These are phyloP conservation scores for Spergularia marina DNA, from an alignment of 148 eudicot species.

Conservation along the genomic window DNA sequence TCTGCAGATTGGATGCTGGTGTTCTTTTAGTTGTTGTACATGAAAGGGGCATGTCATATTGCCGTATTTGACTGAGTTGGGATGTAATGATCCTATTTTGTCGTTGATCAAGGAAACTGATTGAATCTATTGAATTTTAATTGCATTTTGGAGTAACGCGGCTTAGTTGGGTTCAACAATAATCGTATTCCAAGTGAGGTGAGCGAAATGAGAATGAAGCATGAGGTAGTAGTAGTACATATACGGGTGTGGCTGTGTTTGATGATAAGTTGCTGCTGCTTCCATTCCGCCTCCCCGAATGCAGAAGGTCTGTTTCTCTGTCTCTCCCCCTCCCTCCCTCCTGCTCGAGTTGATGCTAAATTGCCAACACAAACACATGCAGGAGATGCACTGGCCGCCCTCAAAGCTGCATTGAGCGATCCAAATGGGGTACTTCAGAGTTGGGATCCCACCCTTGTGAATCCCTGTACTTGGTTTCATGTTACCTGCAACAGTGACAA, in stretches of 20 bases:
- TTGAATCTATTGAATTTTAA: too few species aligned
- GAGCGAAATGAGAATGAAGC: too few species aligned
- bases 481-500: conserved; percentile 72
- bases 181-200: neutral
- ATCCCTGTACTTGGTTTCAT: conserved; percentile 88
- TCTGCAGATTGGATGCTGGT: too few species aligned
- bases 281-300: neutral
- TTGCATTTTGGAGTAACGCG: neutral
- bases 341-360: neutral
- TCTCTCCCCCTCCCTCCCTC: neutral
- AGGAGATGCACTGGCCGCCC: conserved; percentile 77
- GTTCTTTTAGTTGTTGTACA: too few species aligned
- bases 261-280: neutral
- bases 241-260: neutral
- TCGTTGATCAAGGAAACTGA: too few species aligned
- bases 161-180: neutral
- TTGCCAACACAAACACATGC: neutral
- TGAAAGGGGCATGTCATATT: too few species aligned
- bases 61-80: too few species aligned
- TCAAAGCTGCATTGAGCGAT: conserved; percentile 55
- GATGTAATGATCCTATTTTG: too few species aligned
- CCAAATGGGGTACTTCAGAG: conserved; percentile 70
- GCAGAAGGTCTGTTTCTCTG: conserved; percentile 2
- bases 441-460: conserved; percentile 80
- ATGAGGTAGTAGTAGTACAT: too few species aligned